Percentiles rank a stretch among this genome's conserved stretches.
phyloP scores from a whole-genome alignment of 345 rosid genomes.

The Euclidium syriacum region DNA sequence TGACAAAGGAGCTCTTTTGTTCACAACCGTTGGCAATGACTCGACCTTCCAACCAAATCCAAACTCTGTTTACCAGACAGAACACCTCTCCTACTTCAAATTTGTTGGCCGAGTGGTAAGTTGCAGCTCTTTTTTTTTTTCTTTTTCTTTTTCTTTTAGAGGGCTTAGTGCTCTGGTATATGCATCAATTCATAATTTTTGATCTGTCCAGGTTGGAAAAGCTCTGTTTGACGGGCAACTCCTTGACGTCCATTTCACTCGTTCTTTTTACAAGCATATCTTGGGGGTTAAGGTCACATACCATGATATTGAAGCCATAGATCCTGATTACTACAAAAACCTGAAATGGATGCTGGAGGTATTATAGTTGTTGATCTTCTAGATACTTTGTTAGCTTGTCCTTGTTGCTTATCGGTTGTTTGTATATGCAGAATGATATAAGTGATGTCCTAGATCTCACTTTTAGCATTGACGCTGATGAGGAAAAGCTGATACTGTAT shows the following conservation, averaged over 20 bases:
- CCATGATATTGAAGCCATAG: slow-evolving; percentile 96
- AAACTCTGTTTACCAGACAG: slow-evolving; percentile 93
- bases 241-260: slow-evolving; percentile 94
- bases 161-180: background rate
- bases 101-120: slow-evolving; percentile 97
- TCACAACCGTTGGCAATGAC: slow-evolving; percentile 96
- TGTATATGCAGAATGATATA: slow-evolving; percentile 67
- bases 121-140: slow-evolving; percentile 13
- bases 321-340: slow-evolving; percentile 81
- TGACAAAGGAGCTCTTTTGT: slow-evolving; percentile 91
- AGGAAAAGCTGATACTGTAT: slow-evolving; percentile 83
- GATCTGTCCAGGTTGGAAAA: slow-evolving; percentile 73
- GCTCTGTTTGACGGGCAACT: slow-evolving; percentile 95
- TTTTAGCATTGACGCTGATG: slow-evolving; percentile 96
- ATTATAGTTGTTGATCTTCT: background rate
- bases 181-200: slow-evolving; percentile 14
- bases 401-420: slow-evolving; percentile 8
- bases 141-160: no score
- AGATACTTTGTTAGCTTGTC: background rate
- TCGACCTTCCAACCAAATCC: slow-evolving; percentile 98
- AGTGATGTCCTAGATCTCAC: slow-evolving; percentile 81
- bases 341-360: slow-evolving; percentile 99
- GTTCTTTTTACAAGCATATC: slow-evolving; percentile 97
- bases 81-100: slow-evolving; percentile 97
- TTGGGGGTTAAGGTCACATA: slow-evolving; percentile 86